phyloP scores from a whole-genome alignment of 2,329 filamentous ascomycete species.

The Aspergillus caelatus region DNA sequence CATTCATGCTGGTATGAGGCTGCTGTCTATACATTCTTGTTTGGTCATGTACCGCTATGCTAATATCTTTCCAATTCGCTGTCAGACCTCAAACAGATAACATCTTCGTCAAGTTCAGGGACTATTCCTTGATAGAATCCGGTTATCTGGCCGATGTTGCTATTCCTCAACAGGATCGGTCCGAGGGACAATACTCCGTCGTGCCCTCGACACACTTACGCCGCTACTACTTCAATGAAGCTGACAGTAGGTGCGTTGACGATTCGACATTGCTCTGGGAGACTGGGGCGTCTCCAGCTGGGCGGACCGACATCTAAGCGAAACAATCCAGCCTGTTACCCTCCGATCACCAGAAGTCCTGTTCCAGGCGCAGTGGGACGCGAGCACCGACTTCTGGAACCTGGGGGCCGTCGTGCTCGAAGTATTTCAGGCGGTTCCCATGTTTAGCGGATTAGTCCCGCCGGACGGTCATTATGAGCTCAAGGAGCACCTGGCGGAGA shows the following conservation, averaged over 20 bases:
- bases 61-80: not conserved
- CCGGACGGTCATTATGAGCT: not conserved
- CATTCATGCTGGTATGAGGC: not conserved
- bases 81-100: not conserved
- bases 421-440: not conserved
- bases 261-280: not conserved
- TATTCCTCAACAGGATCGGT: not conserved
- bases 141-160: not conserved
- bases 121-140: not conserved
- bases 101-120: not conserved
- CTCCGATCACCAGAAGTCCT: not conserved
- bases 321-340: not conserved
- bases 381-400: not conserved
- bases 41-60: not conserved
- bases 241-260: not conserved
- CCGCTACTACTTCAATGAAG: not conserved
- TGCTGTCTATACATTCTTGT: not conserved
- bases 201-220: not conserved
- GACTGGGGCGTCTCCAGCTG: not conserved
- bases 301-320: not conserved
- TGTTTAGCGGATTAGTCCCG: not conserved
- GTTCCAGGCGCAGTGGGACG: not conserved
- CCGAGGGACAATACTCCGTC: not conserved
- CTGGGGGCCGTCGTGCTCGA: not conserved
- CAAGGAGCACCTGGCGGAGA: not conserved